A percentile compares a stretch with the other conserved stretches of the same genome.
Evolutionary conservation across 148 eudicot species (phyloP).

Genomic region (Camellia sinensis): DNA sequence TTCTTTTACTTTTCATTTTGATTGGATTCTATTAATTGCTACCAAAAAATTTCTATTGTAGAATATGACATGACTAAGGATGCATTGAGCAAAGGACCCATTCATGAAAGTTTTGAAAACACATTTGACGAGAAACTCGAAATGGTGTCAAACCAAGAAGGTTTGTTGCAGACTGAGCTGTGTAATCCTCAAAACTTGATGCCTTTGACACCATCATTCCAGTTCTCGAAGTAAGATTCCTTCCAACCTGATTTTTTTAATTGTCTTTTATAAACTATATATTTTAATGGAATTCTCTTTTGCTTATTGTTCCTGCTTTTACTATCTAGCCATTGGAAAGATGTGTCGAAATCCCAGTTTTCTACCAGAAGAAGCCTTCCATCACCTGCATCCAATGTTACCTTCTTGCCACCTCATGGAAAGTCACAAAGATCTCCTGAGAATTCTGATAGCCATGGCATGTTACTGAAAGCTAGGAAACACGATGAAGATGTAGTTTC

Average conservation of each 20-base stretch:
- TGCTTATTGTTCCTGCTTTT: background rate
- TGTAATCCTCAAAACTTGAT: constrained; percentile 10
- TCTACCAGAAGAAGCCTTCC: constrained; percentile 35
- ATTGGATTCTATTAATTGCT: background rate
- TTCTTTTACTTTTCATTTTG: background rate
- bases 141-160: constrained; percentile 1
- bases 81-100: constrained; percentile 9
- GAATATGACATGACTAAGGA: constrained; percentile 38
- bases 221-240: constrained; percentile 20
- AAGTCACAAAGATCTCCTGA: constrained; percentile 26
- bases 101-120: background rate
- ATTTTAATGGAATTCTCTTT: background rate
- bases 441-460: constrained; percentile 21
- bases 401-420: constrained; percentile 20
- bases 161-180: constrained; percentile 15
- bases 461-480: constrained; percentile 12
- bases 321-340: constrained; percentile 31
- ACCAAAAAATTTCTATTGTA: constrained; percentile 17
- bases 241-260: too few species aligned
- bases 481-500: constrained; percentile 19
- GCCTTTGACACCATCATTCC: constrained; percentile 42
- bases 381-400: constrained; percentile 48
- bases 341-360: constrained; percentile 31
- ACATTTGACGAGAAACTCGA: constrained; percentile 14
- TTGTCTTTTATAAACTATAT: background rate